Conservation (phyloP, 2,329 filamentous ascomycete species). For the Aspergillus arachidicola region DNA sequence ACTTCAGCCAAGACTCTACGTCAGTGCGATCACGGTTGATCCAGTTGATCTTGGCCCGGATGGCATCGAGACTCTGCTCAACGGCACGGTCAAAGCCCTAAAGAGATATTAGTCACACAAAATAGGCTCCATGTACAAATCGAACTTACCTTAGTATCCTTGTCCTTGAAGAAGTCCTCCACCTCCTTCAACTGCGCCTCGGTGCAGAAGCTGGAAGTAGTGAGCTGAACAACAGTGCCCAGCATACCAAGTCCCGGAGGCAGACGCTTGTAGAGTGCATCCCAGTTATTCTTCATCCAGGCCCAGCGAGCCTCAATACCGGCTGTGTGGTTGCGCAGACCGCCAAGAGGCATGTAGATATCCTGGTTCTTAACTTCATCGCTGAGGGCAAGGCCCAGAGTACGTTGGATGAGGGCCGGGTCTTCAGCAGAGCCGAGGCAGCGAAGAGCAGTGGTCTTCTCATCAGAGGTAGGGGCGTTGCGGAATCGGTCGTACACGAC, state of each 20-base stretch:
- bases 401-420: slow-evolving; percentile 78
- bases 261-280: slow-evolving; percentile 75
- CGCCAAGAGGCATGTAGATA: slow-evolving; percentile 83
- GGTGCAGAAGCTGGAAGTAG: slow-evolving; percentile 77
- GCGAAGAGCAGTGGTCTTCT: slow-evolving; percentile 89
- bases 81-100: slow-evolving; percentile 80
- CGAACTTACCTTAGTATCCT: slow-evolving; percentile 71
- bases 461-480: slow-evolving; percentile 74
- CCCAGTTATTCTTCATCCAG: slow-evolving; percentile 89
- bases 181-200: slow-evolving; percentile 75
- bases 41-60: slow-evolving; percentile 84
- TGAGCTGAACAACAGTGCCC: slow-evolving; percentile 79
- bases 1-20: slow-evolving; percentile 71
- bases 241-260: slow-evolving; percentile 87
- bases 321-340: slow-evolving; percentile 73
- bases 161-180: slow-evolving; percentile 76
- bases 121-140: background rate
- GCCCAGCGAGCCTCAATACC: slow-evolving; percentile 79
- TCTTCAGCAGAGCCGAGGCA: slow-evolving; percentile 77
- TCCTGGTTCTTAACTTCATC: slow-evolving; percentile 92
- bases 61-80: slow-evolving; percentile 84
- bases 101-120: slow-evolving; percentile 17
- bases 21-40: slow-evolving; percentile 74
- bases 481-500: slow-evolving; percentile 74
- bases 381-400: slow-evolving; percentile 72